phyloP scores from a whole-genome alignment of 345 rosid genomes.

The Bruguiera gymnorhiza region DNA sequence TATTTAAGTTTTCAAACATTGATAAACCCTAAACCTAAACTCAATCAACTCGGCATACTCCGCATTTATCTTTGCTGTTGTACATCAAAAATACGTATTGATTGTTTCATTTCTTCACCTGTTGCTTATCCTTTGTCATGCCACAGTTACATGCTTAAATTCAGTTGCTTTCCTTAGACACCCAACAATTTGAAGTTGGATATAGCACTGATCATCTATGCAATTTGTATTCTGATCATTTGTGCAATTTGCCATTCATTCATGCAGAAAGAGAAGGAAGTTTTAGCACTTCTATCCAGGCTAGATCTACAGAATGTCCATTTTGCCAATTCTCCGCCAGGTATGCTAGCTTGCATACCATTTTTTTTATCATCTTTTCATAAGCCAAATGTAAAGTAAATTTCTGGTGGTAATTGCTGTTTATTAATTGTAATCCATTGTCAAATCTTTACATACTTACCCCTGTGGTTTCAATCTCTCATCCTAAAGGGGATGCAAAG shows the following conservation, averaged over 20 bases:
- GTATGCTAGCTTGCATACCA: constrained; percentile 29
- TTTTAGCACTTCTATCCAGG: constrained; percentile 76
- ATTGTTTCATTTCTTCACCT: not conserved
- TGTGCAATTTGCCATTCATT: constrained; percentile 8
- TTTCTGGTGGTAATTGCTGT: not conserved
- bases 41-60: too few species aligned
- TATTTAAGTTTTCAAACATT: too few species aligned
- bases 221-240: not conserved
- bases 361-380: not conserved
- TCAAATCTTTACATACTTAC: not conserved
- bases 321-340: constrained; percentile 68
- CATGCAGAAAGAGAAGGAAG: constrained; percentile 84
- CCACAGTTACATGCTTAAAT: not conserved
- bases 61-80: too few species aligned
- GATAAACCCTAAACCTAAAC: too few species aligned
- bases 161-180: too few species aligned
- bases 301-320: constrained; percentile 63
- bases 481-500: constrained; percentile 62
- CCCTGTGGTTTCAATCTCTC: constrained; percentile 11
- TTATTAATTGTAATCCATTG: not conserved
- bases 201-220: not conserved
- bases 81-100: not conserved
- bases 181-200: too few species aligned
- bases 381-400: too few species aligned
- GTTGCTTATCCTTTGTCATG: not conserved